Base-by-base conservation (phyloP, 148 eudicot genomes). In the Talinum fruticosum region DNA sequence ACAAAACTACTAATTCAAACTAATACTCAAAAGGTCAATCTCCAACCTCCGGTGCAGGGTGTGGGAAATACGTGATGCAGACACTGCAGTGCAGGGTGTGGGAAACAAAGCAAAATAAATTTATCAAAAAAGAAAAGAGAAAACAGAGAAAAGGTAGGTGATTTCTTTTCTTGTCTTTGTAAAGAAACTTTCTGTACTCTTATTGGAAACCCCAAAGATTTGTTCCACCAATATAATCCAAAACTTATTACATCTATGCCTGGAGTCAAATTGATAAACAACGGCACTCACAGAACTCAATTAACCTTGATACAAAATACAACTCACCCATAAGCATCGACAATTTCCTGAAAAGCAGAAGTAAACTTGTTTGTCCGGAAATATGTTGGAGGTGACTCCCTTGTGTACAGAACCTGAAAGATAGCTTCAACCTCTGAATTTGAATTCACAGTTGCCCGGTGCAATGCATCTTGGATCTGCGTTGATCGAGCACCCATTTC, bases 281-380 rank as follows among this genome's bases (percentile, higher is more conserved):
- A 49, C 23, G 10, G 8, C 45, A 41, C 45, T 41, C 45, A 41
- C 6, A 2, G 41, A 71, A 28, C 6, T 41, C 61, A 35, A 12
- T 12, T 18, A 77, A 10, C 26, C 41, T 23, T 30, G 71, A 78
- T 23, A 62, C 37, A 26, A 76, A 32, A 69, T 69, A 47, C 30
- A 76, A 76, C 97, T 91, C 76, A 93, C 98, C 99, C 99, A 85
- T 96, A 96, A 37, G 99, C 94, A 87, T 96, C 99, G 77, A 96
- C 97, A 82, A 96, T 96, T 76, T 88, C 97, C 85, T 96, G 97
- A 76, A 86, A 91, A 69, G 97, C 80, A 78, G 85, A 67, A 29
- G 97, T 96, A 81, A 96, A 89, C 78, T 93, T 96, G 84, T 93
- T 96, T 77, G 99, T 93, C 78, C 73, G 85, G 41, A 93, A 96